Base-by-base conservation (phyloP, 2,329 filamentous ascomycete genomes). In the Fusarium sp. region DNA sequence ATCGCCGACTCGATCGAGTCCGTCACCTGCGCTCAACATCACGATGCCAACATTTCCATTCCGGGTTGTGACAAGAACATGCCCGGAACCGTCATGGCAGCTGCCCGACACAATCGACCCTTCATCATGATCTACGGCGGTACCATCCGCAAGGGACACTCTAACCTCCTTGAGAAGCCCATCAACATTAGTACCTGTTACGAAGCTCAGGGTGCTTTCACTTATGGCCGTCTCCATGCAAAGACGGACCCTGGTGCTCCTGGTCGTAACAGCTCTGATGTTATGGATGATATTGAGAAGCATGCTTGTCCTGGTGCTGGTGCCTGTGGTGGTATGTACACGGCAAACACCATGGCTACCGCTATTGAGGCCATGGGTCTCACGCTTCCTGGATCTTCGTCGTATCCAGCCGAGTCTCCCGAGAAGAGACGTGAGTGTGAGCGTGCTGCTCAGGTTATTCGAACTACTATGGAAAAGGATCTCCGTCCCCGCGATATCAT, bases 51-150 rank as follows among this genome's bases (percentile, higher is more conserved):
- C 82, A 95, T 98, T 81, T 92, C 94, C 34, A 96, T 98, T 76
- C 95, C 96, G 0, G 95, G 95, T 13, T 98, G 95, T 82, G 95
- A 98, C 85, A 98, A 98, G 89, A 98, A 98, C 83, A 98, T 98
- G 96, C 95, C 95, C 0, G 95, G 95, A 73, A 93, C 94, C 18
- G 87, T 96, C 72, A 98, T 98, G 92, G 95, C 93, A 0, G 95
- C 96, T 79, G 94, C 94, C 16, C 90, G 96, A 66, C 94, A 97
- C 84, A 98, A 98, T 83, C 90, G 96, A 11, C 96, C 96, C 5
- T 96, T 94, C 57, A 87, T 98, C 80, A 98, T 98, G 95, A 93
- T 98, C 69, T 98, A 98, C 81, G 96, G 96, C 60, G 96, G 96
- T 42, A 94, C 94, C 18, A 98, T 98, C 79, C 91, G 92, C 79